Conservation (phyloP, 2,329 filamentous ascomycete genomes). For the Cladophialophora yegresii region DNA sequence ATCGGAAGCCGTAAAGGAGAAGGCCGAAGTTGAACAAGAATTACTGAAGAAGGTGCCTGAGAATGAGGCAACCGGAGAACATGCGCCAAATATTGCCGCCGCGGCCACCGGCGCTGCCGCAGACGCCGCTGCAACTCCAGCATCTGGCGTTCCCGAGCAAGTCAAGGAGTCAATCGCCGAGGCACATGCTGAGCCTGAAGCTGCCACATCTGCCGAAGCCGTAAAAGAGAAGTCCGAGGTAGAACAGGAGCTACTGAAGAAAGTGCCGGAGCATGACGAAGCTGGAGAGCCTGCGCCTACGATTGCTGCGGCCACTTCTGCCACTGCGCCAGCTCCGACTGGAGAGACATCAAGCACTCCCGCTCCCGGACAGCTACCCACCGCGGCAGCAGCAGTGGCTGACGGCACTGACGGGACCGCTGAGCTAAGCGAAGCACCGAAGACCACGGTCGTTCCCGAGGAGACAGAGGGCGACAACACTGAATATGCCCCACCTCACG, state of each 20-base stretch:
- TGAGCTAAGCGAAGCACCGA: constrained; percentile 11
- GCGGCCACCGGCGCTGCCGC: constrained; percentile 46
- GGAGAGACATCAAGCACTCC: constrained; percentile 1
- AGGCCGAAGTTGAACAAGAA: constrained; percentile 73
- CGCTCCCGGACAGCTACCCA: constrained; percentile 23
- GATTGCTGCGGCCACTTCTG: constrained; percentile 43
- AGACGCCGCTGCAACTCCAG: constrained; percentile 41
- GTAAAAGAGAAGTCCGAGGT: constrained; percentile 74
- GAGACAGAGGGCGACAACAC: constrained; percentile 33
- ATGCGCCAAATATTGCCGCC: constrained; percentile 46
- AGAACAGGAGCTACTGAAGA: constrained; percentile 70
- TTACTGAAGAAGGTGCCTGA: constrained; percentile 57
- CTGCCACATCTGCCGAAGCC: constrained; percentile 66
- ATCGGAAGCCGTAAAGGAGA: constrained; percentile 69
- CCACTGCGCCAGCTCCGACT: constrained; percentile 42
- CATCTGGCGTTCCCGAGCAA: background rate
- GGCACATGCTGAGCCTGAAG: constrained; percentile 67
- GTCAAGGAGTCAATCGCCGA: constrained; percentile 49
- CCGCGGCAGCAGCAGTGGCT: constrained; percentile 28
- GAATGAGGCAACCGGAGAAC: constrained; percentile 43
- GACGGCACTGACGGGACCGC: constrained; percentile 26
- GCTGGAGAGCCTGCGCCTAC: constrained; percentile 47
- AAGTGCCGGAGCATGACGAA: constrained; percentile 43
- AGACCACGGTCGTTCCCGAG: constrained; percentile 20
- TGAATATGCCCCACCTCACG: constrained; percentile 33